Evolutionary conservation across 129 eudicot genomes (phyloP).

Genomic region (Silybum marianum): DNA sequence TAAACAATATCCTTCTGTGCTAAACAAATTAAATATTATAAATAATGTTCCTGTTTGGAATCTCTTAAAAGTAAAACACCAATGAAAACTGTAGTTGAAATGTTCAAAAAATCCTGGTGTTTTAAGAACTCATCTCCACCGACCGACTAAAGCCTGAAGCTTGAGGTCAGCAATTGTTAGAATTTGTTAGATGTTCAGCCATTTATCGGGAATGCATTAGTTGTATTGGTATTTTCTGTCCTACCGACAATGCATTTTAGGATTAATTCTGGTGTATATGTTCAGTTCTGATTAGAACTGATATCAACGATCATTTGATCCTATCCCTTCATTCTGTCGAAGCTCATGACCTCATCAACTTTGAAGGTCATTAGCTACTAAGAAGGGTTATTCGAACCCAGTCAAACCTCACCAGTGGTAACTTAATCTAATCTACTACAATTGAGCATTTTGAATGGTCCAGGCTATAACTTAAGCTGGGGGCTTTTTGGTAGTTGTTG

Average conservation of each 20-base stretch:
- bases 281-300: neutral
- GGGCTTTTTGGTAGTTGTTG: no score
- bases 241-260: neutral
- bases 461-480: no score
- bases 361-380: no score
- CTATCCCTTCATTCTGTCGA: no score
- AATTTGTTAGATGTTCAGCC: neutral
- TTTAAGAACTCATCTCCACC: slow-evolving; percentile 6
- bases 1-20: slow-evolving; percentile 21
- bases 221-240: neutral
- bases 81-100: slow-evolving; percentile 32
- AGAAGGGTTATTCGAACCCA: no score
- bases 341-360: no score
- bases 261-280: neutral
- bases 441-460: no score
- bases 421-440: no score
- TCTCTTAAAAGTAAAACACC: slow-evolving; percentile 11
- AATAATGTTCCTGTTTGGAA: slow-evolving; percentile 19
- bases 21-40: slow-evolving; percentile 7
- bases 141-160: slow-evolving; percentile 31
- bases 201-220: neutral
- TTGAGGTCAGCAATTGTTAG: slow-evolving; percentile 24
- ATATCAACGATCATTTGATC: no score
- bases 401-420: no score
- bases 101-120: neutral